Conservation (phyloP, 306 rosid species). For the Pyrus pyrifolia region DNA sequence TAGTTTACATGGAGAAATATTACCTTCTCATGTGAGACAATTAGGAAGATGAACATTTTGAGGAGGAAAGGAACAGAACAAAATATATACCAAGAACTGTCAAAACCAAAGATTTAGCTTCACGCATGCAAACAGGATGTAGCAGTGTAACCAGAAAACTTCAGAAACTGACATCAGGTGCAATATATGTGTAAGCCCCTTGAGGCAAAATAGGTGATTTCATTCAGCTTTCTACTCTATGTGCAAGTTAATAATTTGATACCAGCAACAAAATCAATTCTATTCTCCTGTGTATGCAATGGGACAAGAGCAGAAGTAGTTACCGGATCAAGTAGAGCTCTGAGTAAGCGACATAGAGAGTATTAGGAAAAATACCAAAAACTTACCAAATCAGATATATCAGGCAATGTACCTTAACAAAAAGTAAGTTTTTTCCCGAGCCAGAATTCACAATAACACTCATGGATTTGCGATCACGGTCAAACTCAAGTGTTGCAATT, state of each 20-base stretch:
- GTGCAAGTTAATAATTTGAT: background rate
- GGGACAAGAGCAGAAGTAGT: too few species aligned
- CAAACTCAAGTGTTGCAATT: conserved; percentile 91
- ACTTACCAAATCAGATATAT: background rate
- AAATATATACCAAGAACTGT: too few species aligned
- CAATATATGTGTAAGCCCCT: background rate
- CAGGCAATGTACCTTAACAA: conserved; percentile 64
- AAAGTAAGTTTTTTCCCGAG: conserved; percentile 47
- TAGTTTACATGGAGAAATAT: background rate
- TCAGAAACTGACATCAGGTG: background rate
- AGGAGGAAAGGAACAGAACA: background rate
- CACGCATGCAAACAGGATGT: background rate
- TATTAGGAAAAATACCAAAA: background rate
- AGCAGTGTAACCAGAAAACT: background rate
- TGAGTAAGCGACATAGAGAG: too few species aligned
- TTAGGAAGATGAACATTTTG: background rate
- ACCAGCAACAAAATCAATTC: background rate
- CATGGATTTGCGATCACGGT: conserved; percentile 85
- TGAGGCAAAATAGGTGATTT: background rate
- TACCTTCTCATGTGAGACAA: background rate
- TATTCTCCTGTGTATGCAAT: background rate
- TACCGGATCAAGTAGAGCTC: too few species aligned
- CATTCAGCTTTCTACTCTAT: background rate
- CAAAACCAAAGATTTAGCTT: too few species aligned
- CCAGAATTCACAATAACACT: conserved; percentile 60